Evolutionary conservation across 2,329 filamentous ascomycete genomes (phyloP), one percentile per base, ranked within the genome.

Genomic region (Ramichloridium luteum): DNA sequence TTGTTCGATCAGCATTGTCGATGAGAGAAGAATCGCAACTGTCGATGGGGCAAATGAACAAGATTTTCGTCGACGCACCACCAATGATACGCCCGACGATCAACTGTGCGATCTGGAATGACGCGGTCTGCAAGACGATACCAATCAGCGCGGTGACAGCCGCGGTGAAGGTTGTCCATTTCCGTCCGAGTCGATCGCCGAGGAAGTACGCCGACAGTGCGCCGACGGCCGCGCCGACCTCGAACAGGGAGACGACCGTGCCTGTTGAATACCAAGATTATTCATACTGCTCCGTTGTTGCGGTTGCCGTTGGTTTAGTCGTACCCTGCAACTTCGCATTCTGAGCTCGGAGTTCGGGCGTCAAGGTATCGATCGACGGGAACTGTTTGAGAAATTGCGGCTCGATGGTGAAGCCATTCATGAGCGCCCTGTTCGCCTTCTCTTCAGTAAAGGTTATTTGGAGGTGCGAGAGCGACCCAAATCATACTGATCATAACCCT

Each of bases 31-130:
- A n/a, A n/a, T n/a, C n/a, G n/a, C n/a, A n/a, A n/a, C n/a, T n/a
- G n/a, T n/a, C n/a, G n/a, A n/a, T n/a, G n/a, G n/a, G n/a, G n/a
- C n/a, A n/a, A n/a, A n/a, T n/a, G n/a, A n/a, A n/a, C n/a, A n/a
- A n/a, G n/a, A n/a, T n/a, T n/a, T n/a, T n/a, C n/a, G n/a, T n/a
- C n/a, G n/a, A n/a, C 20, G n/a, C 13, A 27, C 38, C 40, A 5
- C 65, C 68, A 28, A 69, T 56, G 11, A 64, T 57, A 28, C 66
- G 58, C 9, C 65, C 66, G 29, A 68, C 49, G 35, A 68, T 66
- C 46, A 68, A 64, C 38, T 69, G 65, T 9, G 62, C 59, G 2
- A 51, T 31, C 1, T 58, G 54, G 11, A 53, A 54, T 2, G 50
- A 29, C 5, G 51, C 47, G 9, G 56, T 40, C 28, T 61, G 59